Base-by-base conservation (phyloP, 192 early-diverging fungal species). In the Entophlyctis luteolus region DNA sequence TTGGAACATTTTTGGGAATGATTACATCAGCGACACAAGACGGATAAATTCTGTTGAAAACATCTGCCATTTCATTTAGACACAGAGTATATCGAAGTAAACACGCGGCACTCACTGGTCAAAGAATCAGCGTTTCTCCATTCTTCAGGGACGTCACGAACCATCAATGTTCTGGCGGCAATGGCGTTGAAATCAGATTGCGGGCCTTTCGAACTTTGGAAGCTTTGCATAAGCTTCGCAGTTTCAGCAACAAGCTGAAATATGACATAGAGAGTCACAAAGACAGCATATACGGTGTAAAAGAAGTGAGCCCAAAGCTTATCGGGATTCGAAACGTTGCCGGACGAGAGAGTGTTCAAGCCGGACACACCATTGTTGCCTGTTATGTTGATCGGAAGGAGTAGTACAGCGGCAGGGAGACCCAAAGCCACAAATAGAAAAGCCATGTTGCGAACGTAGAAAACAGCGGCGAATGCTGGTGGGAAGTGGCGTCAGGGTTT, bases 401-500 rank as follows among this genome's bases (percentile, higher is more conserved):
- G 74, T 22, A 87, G 75, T 0, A 73, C 78, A 3, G 82, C 58
- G 2, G 82, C 81, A 3, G 91, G 46, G 0, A 90, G 29, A 3
- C 80, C 72, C 55, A 87, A 80, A 3, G 78, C 62, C 16, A 55
- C 33, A 71, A 93, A 93, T 39, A 91, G 72, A 0, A 84, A 76
- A 35, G 88, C 81, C 50, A 84, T 81, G 48, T 85, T 76, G 22
- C 87, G 81, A 38, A 90, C 80, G 54, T 88, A 89, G 28, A 85
- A 83, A 45, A 96, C 63, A 60, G 89, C 84, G 81, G 92, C 89
- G 68, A 86, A 96, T 0, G 88, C 80, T 83, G 75, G 54, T 73
- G 74, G 8, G 27, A 3, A 38, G 22, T 34, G 33, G 16, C 46
- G 58, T 10, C n/a, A 29, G 27, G 38, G 33, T 22, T 2, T 27